Evolutionary conservation across 1,139 yeast genomes (phyloP), one percentile per base, ranked within the genome.

Genomic region (Candida tunisiensis): DNA sequence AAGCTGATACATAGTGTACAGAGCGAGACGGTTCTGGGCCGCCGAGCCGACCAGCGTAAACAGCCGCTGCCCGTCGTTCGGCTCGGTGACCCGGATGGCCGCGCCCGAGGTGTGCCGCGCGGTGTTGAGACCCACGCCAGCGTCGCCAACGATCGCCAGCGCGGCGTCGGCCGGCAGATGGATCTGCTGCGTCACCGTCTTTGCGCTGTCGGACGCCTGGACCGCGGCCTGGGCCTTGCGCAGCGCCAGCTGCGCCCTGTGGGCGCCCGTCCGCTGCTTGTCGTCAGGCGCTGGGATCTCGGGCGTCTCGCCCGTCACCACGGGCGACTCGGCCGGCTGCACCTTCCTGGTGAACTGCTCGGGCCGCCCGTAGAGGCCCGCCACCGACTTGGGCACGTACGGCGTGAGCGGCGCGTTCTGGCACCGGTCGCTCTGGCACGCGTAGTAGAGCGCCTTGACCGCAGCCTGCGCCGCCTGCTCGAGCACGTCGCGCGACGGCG

Each of bases 91-190:
- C 20, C 38, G 34, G 45, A 80, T 75, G 26, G 66, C 65, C 21
- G 91, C 77, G 23, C 82, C 82, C 27, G 83, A 69, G 26, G 62
- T 65, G 44, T 72, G 70, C 41, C 92, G 62, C 27, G 80, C 74
- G 32, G 83, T 91, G 46, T 74, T 82, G 40, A 80, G 77, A 48
- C 88, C 64, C 13, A 74, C 58, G 21, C 93, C 93, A 38, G 70
- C 69, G 42, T 74, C 75, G 34, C 93, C 93, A 40, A 80, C 77
- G 30, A 80, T 60, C 18, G 91, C 82, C 18, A 93, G 93, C 27
- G 80, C 88, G 49, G 69, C 69, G 30, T 72, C 79, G 43, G 72
- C 72, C 22, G 91, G 82, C 47, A 79, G 73, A 14, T 60, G 54
- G 13, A 71, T 56, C n/a, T 49, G 48, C 30, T 55, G 41, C 5